Percentiles rank a stretch among this genome's conserved stretches.
Conservation (phyloP, 1,139 yeast genomes). For the Pichia sp. region DNA sequence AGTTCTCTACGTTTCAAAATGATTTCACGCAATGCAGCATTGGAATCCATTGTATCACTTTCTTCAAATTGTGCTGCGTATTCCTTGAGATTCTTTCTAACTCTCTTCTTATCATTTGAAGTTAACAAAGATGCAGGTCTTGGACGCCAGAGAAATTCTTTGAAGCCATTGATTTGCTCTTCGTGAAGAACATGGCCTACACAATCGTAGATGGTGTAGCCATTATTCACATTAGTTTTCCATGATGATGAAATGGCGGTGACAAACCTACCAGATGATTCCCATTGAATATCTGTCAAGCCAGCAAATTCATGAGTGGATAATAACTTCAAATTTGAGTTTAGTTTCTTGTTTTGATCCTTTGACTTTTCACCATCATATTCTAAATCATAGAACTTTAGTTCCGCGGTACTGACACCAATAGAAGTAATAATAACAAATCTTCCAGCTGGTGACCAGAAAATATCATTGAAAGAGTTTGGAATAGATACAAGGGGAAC, state of each 20-base stretch:
- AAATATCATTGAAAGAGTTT: constrained; percentile 48
- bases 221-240: constrained; percentile 83
- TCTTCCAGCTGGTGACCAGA: constrained; percentile 93
- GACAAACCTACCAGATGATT: constrained; percentile 87
- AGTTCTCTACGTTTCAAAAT: constrained; percentile 78
- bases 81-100: constrained; percentile 81
- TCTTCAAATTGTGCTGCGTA: constrained; percentile 93
- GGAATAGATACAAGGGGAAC: constrained; percentile 46
- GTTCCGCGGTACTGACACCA: constrained; percentile 45
- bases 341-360: constrained; percentile 37
- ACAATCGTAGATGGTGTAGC: constrained; percentile 80
- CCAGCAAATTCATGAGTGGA: constrained; percentile 64
- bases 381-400: constrained; percentile 84
- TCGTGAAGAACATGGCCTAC: constrained; percentile 73
- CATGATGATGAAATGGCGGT: constrained; percentile 85
- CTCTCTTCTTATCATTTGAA: constrained; percentile 78
- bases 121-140: constrained; percentile 77
- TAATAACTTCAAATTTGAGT: constrained; percentile 56
- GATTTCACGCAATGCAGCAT: constrained; percentile 84
- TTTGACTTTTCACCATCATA: constrained; percentile 53
- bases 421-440: constrained; percentile 73
- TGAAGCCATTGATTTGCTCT: constrained; percentile 74
- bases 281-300: constrained; percentile 86
- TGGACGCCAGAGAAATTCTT: constrained; percentile 94
- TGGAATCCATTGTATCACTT: constrained; percentile 93